Conservation (phyloP, 139 green algal species). For the Coelastrella sp. region DNA sequence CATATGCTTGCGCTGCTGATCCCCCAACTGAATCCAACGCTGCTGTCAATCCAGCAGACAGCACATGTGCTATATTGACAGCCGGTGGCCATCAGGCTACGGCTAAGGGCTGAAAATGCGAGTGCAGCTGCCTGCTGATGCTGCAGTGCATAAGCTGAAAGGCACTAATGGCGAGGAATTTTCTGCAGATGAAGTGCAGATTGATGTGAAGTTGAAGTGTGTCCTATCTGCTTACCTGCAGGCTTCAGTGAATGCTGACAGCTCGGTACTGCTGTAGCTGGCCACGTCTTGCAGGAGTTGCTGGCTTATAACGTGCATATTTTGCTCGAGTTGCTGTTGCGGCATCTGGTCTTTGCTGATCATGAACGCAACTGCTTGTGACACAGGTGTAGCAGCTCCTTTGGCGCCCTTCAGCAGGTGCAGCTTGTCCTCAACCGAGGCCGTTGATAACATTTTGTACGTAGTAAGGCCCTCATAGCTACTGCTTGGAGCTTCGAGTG, state of each 20-base stretch:
- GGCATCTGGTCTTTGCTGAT: constrained; percentile 29
- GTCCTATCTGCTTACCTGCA: background rate
- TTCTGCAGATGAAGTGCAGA: background rate
- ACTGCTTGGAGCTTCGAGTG: background rate
- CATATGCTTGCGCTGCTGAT: no score
- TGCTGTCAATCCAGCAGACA: no score
- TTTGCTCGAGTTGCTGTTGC: background rate
- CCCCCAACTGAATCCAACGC: no score
- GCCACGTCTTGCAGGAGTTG: constrained; percentile 1
- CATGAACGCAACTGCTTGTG: constrained; percentile 34
- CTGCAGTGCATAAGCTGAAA: background rate
- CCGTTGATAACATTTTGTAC: no score
- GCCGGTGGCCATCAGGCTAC: no score
- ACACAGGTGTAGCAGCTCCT: background rate
- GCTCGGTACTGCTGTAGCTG: constrained; percentile 26
- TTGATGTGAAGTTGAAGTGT: background rate
- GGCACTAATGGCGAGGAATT: background rate
- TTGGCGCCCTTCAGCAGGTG: background rate
- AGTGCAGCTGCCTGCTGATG: no score
- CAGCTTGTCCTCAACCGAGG: background rate
- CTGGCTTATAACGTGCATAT: constrained; percentile 9
- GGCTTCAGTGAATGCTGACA: constrained; percentile 16
- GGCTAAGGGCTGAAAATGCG: no score
- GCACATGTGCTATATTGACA: no score
- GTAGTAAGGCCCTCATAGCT: background rate